phyloP scores from a whole-genome alignment of 495 filamentous ascomycete species.

The Penicillium samsonianum region DNA sequence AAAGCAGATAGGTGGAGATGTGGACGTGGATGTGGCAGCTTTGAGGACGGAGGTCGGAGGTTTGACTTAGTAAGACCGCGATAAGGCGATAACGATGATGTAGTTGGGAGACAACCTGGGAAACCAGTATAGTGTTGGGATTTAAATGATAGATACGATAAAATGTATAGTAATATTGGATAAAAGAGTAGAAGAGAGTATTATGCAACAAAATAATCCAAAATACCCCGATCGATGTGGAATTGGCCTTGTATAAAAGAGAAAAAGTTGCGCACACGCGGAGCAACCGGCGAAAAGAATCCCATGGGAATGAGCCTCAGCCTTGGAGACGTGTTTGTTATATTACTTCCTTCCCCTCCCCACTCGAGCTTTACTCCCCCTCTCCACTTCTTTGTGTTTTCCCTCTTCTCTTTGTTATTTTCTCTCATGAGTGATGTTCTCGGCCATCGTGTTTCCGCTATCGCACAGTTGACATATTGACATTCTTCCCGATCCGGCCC shows the following conservation, averaged over 20 bases:
- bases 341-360: conserved; percentile 25
- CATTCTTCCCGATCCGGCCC: conserved; percentile 37
- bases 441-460: conserved; percentile 10
- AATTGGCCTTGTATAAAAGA: neutral
- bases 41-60: conserved; percentile 18
- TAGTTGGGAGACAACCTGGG: neutral
- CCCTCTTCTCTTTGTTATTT: conserved; percentile 5
- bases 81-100: conserved; percentile 14
- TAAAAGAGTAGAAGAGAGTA: neutral
- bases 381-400: conserved; percentile 1
- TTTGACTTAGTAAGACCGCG: conserved; percentile 20
- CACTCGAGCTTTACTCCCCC: neutral
- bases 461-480: conserved; percentile 34
- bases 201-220: neutral
- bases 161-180: neutral
- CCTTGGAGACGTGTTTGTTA: conserved; percentile 4
- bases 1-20: neutral
- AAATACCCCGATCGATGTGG: neutral
- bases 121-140: neutral
- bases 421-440: conserved; percentile 24
- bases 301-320: conserved; percentile 18
- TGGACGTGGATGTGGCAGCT: conserved; percentile 8
- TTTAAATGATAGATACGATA: neutral
- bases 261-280: neutral
- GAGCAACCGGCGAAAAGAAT: conserved; percentile 17